Evolutionary conservation across 106 monocot genomes (phyloP).

Genomic region (Chionographis japonica): DNA sequence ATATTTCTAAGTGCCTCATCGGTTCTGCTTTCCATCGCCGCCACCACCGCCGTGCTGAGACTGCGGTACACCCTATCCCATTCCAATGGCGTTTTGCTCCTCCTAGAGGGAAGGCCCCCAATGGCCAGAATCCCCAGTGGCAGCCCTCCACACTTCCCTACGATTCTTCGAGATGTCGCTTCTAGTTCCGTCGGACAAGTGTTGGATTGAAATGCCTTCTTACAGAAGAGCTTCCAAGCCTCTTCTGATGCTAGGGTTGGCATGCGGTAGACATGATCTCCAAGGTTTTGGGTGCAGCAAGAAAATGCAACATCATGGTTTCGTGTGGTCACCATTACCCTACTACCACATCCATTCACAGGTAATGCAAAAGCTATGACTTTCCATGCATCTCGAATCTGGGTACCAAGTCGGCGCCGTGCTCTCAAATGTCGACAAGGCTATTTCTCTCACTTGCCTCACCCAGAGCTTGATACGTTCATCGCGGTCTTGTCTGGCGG

Average conservation of each 20-base stretch:
- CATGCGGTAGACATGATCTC: too few relatives aligned
- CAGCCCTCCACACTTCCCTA: slow-evolving; percentile 20
- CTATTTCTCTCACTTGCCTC: slow-evolving; percentile 23
- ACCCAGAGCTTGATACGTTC: slow-evolving; percentile 15
- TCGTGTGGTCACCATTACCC: too few relatives aligned
- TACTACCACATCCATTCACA: too few relatives aligned
- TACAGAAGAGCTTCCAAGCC: too few relatives aligned
- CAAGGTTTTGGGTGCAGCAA: too few relatives aligned
- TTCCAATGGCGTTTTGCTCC: not conserved
- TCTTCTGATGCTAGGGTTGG: too few relatives aligned
- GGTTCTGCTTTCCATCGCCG: not conserved
- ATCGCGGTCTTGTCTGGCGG: not conserved
- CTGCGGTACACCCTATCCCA: slow-evolving; percentile 6
- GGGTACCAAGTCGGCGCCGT: slow-evolving; percentile 1
- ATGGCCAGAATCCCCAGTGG: slow-evolving; percentile 18
- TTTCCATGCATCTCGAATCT: slow-evolving; percentile 11
- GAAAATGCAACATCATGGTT: too few relatives aligned
- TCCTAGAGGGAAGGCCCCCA: not conserved
- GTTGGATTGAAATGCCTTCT: too few relatives aligned
- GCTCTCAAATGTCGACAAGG: slow-evolving; percentile 10
- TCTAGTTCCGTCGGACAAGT: not conserved
- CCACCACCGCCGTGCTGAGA: not conserved
- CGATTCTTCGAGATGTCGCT: not conserved
- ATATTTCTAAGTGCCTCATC: slow-evolving; percentile 1
- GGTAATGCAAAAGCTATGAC: slow-evolving; percentile 6